Conservation (phyloP, 345 rosid genomes). For the Jatropha curcas region DNA sequence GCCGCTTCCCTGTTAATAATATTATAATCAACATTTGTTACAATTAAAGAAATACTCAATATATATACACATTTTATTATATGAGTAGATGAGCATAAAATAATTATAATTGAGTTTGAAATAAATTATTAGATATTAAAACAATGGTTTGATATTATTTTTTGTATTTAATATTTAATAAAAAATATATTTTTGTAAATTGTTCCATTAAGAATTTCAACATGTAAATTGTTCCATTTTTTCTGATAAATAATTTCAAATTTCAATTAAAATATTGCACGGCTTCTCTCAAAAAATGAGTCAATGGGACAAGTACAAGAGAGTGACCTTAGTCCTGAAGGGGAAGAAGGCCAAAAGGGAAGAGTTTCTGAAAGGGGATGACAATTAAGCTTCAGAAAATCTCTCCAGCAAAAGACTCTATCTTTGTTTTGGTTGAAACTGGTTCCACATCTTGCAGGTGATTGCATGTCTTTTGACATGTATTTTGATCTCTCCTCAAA, state of each 20-base stretch:
- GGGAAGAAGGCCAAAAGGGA: slow-evolving; percentile 44
- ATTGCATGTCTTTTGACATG: slow-evolving; percentile 36
- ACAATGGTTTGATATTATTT: no score
- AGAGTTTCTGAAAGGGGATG: slow-evolving; percentile 31
- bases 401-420: slow-evolving; percentile 43
- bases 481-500: slow-evolving; percentile 44
- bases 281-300: no score
- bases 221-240: no score
- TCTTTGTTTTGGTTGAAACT: slow-evolving; percentile 45
- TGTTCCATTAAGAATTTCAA: no score
- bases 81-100: not conserved
- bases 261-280: not conserved
- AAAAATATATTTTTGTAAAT: no score
- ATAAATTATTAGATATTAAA: no score
- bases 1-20: slow-evolving; percentile 28
- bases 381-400: slow-evolving; percentile 45
- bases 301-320: no score
- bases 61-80: no score
- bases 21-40: not conserved
- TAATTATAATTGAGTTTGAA: no score
- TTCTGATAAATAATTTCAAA: no score
- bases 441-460: slow-evolving; percentile 42
- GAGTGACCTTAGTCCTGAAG: slow-evolving; percentile 30
- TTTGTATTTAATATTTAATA: no score
- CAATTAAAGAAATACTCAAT: not conserved